Evolutionary conservation across 1,139 yeast species (phyloP).

Genomic region (Lodderomyces elongisporus): DNA sequence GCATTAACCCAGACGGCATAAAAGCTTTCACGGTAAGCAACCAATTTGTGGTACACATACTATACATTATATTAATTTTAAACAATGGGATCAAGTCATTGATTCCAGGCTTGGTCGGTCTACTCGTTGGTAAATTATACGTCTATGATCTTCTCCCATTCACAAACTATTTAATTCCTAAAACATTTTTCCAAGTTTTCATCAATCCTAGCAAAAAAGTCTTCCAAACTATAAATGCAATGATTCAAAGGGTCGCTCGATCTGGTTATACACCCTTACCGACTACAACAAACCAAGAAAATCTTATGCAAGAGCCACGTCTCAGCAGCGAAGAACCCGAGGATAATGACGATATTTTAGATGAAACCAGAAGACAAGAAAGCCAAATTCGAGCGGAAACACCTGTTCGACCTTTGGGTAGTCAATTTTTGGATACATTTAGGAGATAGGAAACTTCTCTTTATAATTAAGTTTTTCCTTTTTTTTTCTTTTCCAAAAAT

Average conservation of each 20-base stretch:
- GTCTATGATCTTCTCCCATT: slow-evolving; percentile 54
- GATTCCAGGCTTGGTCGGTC: slow-evolving; percentile 51
- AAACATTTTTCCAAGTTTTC: slow-evolving; percentile 19
- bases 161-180: slow-evolving; percentile 47
- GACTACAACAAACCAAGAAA: neutral
- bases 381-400: slow-evolving; percentile 43
- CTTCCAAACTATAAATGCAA: slow-evolving; percentile 3
- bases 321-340: slow-evolving; percentile 14
- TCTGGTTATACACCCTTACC: slow-evolving; percentile 14
- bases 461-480: too few relatives aligned
- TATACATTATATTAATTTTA: slow-evolving; percentile 47
- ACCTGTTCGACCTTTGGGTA: slow-evolving; percentile 55
- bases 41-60: slow-evolving; percentile 51
- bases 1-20: slow-evolving; percentile 1
- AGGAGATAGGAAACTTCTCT: slow-evolving; percentile 37
- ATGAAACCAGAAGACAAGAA: slow-evolving; percentile 19
- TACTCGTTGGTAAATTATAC: slow-evolving; percentile 54
- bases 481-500: too few relatives aligned
- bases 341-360: slow-evolving; percentile 23
- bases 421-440: slow-evolving; percentile 56
- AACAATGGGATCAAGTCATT: slow-evolving; percentile 52
- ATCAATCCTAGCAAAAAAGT: slow-evolving; percentile 20
- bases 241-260: slow-evolving; percentile 8
- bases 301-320: slow-evolving; percentile 3
- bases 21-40: slow-evolving; percentile 46